Conservation (phyloP, 306 rosid species). For the Cicer bijugum region DNA sequence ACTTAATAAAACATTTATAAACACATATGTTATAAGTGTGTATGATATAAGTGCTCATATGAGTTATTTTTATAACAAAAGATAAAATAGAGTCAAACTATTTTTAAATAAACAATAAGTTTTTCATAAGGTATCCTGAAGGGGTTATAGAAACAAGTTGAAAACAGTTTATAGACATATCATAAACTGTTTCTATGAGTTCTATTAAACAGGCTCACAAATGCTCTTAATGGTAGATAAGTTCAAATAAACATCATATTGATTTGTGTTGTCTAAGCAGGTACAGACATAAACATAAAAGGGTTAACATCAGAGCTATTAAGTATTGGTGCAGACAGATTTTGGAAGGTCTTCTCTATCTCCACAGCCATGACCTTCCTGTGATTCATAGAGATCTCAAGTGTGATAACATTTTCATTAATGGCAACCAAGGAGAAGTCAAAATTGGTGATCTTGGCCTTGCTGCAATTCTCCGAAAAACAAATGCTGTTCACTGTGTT, state of each 20-base stretch:
- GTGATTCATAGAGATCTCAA: slow-evolving; percentile 98
- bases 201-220: no score
- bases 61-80: background rate
- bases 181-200: no score
- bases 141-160: no score
- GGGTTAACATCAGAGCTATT: slow-evolving; percentile 88
- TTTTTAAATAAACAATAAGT: background rate
- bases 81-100: background rate
- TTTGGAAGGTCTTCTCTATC: slow-evolving; percentile 87
- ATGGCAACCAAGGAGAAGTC: slow-evolving; percentile 97
- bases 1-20: background rate
- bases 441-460: slow-evolving; percentile 99
- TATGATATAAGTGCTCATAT: background rate
- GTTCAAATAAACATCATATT: background rate
- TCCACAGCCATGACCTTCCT: slow-evolving; percentile 87
- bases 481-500: slow-evolving; percentile 81
- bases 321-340: slow-evolving; percentile 99
- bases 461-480: slow-evolving; percentile 86
- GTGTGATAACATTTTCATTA: slow-evolving; percentile 95
- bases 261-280: slow-evolving; percentile 50
- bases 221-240: no score
- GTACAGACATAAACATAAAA: slow-evolving; percentile 80
- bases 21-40: background rate
- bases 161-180: no score
- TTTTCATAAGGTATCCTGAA: background rate